Evolutionary conservation across 768 basidiomycete genomes (phyloP).

Genomic region (Trametopsis cervina): DNA sequence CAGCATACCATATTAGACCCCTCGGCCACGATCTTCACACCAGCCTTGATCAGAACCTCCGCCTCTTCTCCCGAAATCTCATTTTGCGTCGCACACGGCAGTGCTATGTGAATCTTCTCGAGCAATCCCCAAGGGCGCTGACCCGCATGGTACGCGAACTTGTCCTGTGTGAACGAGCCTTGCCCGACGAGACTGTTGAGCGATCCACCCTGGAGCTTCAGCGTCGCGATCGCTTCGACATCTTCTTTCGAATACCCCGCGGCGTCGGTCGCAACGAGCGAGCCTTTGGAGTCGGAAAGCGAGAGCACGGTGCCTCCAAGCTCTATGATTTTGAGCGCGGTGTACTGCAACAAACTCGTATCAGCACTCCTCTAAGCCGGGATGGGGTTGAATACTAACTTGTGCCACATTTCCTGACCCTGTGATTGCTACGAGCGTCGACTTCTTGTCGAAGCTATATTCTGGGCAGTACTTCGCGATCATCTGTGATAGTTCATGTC

Average conservation of each 20-base stretch:
- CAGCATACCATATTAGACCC: slow-evolving; percentile 59
- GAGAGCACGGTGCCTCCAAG: slow-evolving; percentile 66
- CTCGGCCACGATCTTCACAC: slow-evolving; percentile 65
- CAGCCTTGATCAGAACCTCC: slow-evolving; percentile 59
- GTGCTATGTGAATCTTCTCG: slow-evolving; percentile 54
- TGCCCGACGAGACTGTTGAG: slow-evolving; percentile 27
- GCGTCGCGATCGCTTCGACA: slow-evolving; percentile 41
- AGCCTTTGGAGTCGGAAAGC: slow-evolving; percentile 70
- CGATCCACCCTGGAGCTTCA: slow-evolving; percentile 49
- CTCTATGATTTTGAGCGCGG: slow-evolving; percentile 71
- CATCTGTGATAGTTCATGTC: slow-evolving; percentile 30
- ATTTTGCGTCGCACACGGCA: slow-evolving; percentile 70
- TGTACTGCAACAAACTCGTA: slow-evolving; percentile 38
- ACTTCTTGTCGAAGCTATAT: slow-evolving; percentile 38
- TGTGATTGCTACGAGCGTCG: slow-evolving; percentile 49
- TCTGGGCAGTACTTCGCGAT: slow-evolving; percentile 52
- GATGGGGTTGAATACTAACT: background rate
- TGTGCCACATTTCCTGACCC: slow-evolving; percentile 68
- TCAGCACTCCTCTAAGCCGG: no score
- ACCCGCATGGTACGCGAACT: slow-evolving; percentile 47
- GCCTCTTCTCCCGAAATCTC: slow-evolving; percentile 67
- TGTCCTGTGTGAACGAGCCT: slow-evolving; percentile 24
- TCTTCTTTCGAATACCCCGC: slow-evolving; percentile 53
- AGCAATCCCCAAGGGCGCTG: slow-evolving; percentile 65
- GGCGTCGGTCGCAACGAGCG: slow-evolving; percentile 43